phyloP scores from a whole-genome alignment of 2,329 filamentous ascomycete genomes.

The Aspergillus ibericus region DNA sequence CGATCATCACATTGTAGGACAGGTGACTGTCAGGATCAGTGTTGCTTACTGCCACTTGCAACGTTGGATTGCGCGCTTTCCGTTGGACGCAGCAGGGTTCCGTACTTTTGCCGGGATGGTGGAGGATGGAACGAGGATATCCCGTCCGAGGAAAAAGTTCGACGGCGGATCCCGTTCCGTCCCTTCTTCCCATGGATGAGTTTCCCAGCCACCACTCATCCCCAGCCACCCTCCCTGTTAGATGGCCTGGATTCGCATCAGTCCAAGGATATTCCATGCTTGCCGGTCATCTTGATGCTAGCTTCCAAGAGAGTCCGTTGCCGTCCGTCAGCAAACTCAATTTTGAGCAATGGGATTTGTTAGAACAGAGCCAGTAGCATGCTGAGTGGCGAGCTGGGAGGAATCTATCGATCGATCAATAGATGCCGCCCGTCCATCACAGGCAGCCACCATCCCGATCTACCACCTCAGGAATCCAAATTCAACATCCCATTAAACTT shows the following conservation, averaged over 20 bases:
- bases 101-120: neutral
- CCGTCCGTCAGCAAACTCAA: too few relatives aligned
- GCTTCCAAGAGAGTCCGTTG: too few relatives aligned
- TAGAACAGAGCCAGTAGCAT: too few relatives aligned
- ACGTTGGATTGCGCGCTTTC: neutral
- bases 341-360: too few relatives aligned
- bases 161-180: neutral
- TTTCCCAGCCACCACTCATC: neutral
- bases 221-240: neutral
- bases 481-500: too few relatives aligned
- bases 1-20: neutral
- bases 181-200: neutral
- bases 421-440: too few relatives aligned
- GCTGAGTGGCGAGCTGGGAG: too few relatives aligned
- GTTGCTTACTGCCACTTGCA: constrained; percentile 4
- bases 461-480: too few relatives aligned
- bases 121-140: neutral
- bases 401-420: too few relatives aligned
- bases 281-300: neutral
- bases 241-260: neutral
- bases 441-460: too few relatives aligned
- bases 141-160: neutral
- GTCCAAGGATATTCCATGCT: neutral
- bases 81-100: neutral
- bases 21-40: neutral